A percentile compares a stretch with the other conserved stretches of the same genome.
Conservation (phyloP, 2,329 filamentous ascomycete genomes). For the Nothophoma quercina region DNA sequence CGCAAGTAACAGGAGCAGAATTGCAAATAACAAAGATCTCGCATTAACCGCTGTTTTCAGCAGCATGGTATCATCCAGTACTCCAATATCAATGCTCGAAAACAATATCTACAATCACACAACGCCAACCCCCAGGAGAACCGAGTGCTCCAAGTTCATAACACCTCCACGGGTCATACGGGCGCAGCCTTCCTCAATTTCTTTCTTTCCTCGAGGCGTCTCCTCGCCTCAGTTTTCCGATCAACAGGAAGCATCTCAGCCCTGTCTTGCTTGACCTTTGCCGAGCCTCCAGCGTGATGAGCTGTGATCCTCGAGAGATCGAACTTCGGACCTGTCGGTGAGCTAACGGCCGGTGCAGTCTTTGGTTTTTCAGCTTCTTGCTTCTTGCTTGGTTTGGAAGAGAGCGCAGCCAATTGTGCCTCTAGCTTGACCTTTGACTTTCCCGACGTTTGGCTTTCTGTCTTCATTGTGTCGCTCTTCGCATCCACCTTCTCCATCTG, state of each 20-base stretch:
- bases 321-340: slow-evolving; percentile 26
- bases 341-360: neutral
- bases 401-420: slow-evolving; percentile 9
- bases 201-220: slow-evolving; percentile 37
- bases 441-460: neutral
- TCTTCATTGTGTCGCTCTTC: neutral
- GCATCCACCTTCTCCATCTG: slow-evolving; percentile 15
- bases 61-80: slow-evolving; percentile 33
- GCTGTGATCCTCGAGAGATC: slow-evolving; percentile 31
- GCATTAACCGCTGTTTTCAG: slow-evolving; percentile 1
- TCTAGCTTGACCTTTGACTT: slow-evolving; percentile 8
- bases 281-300: slow-evolving; percentile 36
- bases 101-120: neutral
- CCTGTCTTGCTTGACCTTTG: slow-evolving; percentile 29
- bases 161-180: neutral
- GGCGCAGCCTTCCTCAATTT: slow-evolving; percentile 32
- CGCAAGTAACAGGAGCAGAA: neutral
- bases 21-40: neutral
- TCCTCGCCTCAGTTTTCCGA: slow-evolving; percentile 38
- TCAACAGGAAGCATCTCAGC: slow-evolving; percentile 29
- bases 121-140: neutral
- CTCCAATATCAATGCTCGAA: slow-evolving; percentile 21
- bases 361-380: neutral
- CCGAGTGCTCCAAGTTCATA: neutral
- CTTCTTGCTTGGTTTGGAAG: slow-evolving; percentile 2